A percentile compares a stretch with the other conserved stretches of the same genome.
phyloP scores from a whole-genome alignment of 352 stramenopile genomes.

The Albugo candida region DNA sequence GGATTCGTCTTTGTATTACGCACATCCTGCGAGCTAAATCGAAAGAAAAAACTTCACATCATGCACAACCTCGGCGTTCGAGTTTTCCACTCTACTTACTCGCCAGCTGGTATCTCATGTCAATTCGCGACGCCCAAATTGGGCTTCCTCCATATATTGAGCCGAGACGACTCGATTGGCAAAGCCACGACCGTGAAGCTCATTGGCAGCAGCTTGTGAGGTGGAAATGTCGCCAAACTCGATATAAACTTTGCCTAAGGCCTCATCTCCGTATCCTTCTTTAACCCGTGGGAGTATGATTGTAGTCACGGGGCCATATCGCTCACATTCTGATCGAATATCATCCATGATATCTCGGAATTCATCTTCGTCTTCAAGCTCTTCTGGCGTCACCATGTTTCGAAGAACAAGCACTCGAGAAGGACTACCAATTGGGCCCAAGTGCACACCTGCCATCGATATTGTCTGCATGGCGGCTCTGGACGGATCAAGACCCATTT shows the following conservation, averaged over 20 bases:
- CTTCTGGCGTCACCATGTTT: slow-evolving; percentile 96
- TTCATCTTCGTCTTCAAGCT: slow-evolving; percentile 90
- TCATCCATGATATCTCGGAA: slow-evolving; percentile 91
- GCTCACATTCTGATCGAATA: slow-evolving; percentile 90
- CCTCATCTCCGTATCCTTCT: slow-evolving; percentile 28
- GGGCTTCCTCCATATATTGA: slow-evolving; percentile 75
- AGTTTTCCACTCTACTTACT: neutral
- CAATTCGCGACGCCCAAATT: slow-evolving; percentile 70
- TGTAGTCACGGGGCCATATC: slow-evolving; percentile 63
- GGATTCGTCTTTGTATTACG: too few relatives aligned
- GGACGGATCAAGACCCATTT: slow-evolving; percentile 49
- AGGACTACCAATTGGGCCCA: slow-evolving; percentile 31
- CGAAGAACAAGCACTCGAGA: slow-evolving; percentile 86
- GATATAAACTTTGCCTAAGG: slow-evolving; percentile 78
- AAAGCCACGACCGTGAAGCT: slow-evolving; percentile 87
- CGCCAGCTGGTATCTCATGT: slow-evolving; percentile 10
- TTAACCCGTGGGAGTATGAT: slow-evolving; percentile 53
- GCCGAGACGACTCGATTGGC: slow-evolving; percentile 81
- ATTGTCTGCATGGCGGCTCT: slow-evolving; percentile 47
- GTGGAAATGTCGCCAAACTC: slow-evolving; percentile 78
- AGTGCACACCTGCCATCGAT: slow-evolving; percentile 22
- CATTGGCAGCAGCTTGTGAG: slow-evolving; percentile 57
- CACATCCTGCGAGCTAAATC: too few relatives aligned
- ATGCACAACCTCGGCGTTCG: too few relatives aligned
- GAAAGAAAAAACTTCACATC: too few relatives aligned